These are phyloP conservation scores for Sugiyamaella japonica DNA, from an alignment of 1,139 yeast genomes.

Conservation along the genomic window DNA sequence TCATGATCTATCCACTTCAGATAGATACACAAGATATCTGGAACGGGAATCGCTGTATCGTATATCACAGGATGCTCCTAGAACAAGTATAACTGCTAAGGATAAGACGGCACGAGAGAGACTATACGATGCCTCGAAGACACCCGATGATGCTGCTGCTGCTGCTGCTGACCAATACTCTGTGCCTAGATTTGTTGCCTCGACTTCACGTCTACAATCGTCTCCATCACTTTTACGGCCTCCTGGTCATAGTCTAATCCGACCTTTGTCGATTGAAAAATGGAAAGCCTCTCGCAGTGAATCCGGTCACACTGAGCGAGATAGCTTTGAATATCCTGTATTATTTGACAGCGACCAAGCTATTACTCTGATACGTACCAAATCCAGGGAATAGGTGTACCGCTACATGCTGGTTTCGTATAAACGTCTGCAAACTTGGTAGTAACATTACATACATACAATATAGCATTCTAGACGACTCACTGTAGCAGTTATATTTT, in stretches of 20 bases:
- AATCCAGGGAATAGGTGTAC: constrained; percentile 3
- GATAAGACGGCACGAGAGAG: constrained; percentile 2
- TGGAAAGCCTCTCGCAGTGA: constrained; percentile 2
- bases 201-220: constrained; percentile 1
- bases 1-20: constrained; percentile 8
- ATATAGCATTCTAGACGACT: constrained; percentile 11
- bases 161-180: neutral
- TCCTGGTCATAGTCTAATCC: constrained; percentile 11
- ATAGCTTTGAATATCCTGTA: constrained; percentile 12
- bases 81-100: neutral
- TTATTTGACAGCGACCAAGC: constrained; percentile 12
- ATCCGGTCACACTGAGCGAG: neutral
- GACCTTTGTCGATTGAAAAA: constrained; percentile 9
- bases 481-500: constrained; percentile 1
- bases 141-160: neutral
- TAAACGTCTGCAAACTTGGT: neutral
- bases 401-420: neutral
- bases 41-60: neutral
- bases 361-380: constrained; percentile 7
- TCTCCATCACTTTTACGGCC: neutral
- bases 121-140: constrained; percentile 2
- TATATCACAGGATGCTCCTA: neutral
- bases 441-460: constrained; percentile 11
- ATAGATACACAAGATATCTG: constrained; percentile 7
- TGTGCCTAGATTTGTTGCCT: constrained; percentile 2